Evolutionary conservation across 441 rosid species (phyloP).

Genomic region (Erodium texanum): DNA sequence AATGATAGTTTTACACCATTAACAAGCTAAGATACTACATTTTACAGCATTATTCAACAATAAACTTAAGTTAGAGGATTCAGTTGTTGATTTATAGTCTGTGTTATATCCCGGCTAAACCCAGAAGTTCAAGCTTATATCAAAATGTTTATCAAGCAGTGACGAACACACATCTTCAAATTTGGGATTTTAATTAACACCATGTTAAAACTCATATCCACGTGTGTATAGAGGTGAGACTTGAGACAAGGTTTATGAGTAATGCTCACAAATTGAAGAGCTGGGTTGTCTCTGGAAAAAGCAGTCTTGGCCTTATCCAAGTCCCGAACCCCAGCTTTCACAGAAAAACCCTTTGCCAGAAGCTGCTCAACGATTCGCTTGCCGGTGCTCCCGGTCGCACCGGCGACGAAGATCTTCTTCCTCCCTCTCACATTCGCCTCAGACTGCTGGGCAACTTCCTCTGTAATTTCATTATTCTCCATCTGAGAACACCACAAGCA

Average conservation of each 20-base stretch:
- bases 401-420: constrained; percentile 73
- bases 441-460: constrained; percentile 21
- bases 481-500: constrained; percentile 30
- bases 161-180: too few relatives aligned
- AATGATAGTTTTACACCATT: not conserved
- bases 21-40: not conserved
- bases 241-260: not conserved
- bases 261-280: constrained; percentile 61
- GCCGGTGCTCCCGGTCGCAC: constrained; percentile 75
- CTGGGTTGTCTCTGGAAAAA: constrained; percentile 41
- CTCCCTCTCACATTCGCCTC: constrained; percentile 16
- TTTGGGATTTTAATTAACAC: too few relatives aligned
- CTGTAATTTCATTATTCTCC: constrained; percentile 42
- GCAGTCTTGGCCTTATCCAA: constrained; percentile 53
- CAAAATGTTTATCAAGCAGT: too few relatives aligned
- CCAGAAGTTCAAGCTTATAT: too few relatives aligned
- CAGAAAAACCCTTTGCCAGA: constrained; percentile 65
- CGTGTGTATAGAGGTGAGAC: too few relatives aligned
- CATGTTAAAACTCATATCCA: not conserved
- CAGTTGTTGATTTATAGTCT: too few relatives aligned
- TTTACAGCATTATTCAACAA: not conserved
- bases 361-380: constrained; percentile 75
- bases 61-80: not conserved
- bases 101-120: too few relatives aligned
- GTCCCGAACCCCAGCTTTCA: constrained; percentile 80